Evolutionary conservation across 306 rosid species (phyloP).

Genomic region (Ormosia emarginata): DNA sequence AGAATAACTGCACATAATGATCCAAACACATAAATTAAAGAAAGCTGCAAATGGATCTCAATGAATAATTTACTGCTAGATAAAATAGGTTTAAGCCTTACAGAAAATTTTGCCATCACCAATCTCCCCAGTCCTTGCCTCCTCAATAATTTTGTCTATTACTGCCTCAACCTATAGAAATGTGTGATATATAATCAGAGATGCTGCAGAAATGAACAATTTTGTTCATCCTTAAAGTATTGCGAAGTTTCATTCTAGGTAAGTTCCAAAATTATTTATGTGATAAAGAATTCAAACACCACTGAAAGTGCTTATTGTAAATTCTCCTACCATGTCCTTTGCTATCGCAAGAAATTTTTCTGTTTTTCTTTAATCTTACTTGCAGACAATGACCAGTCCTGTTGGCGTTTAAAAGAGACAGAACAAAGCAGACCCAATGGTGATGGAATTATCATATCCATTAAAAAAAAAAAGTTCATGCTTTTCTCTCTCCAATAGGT

Average conservation of each 20-base stretch:
- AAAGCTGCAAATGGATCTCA: slow-evolving; percentile 1
- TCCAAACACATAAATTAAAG: background rate
- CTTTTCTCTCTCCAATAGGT: background rate
- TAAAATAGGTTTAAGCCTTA: slow-evolving; percentile 39
- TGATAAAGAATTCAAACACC: background rate
- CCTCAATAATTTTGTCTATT: slow-evolving; percentile 63
- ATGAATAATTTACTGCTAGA: background rate
- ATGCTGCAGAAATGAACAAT: slow-evolving; percentile 14
- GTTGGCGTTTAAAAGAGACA: background rate
- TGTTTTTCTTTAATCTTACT: background rate
- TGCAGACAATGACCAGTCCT: background rate
- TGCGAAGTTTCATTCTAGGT: background rate
- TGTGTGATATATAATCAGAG: background rate
- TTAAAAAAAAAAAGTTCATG: background rate
- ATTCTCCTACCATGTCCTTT: background rate
- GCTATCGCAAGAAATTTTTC: background rate
- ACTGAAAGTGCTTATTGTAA: background rate
- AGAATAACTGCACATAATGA: background rate
- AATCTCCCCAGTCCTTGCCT: slow-evolving; percentile 86
- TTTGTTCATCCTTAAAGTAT: background rate
- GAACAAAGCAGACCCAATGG: background rate
- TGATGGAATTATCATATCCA: background rate
- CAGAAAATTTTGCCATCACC: slow-evolving; percentile 96
- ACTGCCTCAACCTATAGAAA: slow-evolving; percentile 71
- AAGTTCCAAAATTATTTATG: background rate